phyloP scores from a whole-genome alignment of 176 grass and related monocot species.

The Phoenix dactylifera region DNA sequence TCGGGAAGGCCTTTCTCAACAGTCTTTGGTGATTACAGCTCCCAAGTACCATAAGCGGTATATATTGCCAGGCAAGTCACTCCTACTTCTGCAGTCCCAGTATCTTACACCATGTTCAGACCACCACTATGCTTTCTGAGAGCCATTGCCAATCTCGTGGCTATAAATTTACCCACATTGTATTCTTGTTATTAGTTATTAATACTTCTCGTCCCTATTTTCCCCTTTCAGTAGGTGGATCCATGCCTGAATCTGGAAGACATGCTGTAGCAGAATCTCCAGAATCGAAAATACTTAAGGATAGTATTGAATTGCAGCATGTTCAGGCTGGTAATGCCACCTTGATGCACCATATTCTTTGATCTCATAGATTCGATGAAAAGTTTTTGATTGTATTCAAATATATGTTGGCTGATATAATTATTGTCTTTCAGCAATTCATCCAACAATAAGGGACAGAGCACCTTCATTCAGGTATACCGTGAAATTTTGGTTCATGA shows the following conservation, averaged over 20 bases:
- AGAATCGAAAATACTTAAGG: conserved; percentile 44
- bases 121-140: too few relatives aligned
- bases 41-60: conserved; percentile 89
- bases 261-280: conserved; percentile 55
- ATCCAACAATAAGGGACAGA: conserved; percentile 38
- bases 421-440: conserved; percentile 10
- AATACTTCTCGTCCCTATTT: conserved; percentile 8
- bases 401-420: conserved; percentile 1
- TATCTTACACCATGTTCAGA: too few relatives aligned
- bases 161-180: too few relatives aligned
- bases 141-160: too few relatives aligned
- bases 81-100: too few relatives aligned
- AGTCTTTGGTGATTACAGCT: conserved; percentile 64
- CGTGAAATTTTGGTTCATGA: neutral
- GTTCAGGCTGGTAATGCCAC: conserved; percentile 13
- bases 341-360: neutral
- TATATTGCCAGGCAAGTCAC: conserved; percentile 45
- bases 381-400: too few relatives aligned
- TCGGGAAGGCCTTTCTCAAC: conserved; percentile 73
- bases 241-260: conserved; percentile 36
- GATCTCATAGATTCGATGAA: too few relatives aligned
- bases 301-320: conserved; percentile 33
- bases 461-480: conserved; percentile 66
- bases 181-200: neutral
- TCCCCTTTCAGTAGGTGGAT: conserved; percentile 24